These are phyloP conservation scores for Solanum aculeatissimum DNA, from an alignment of 305 asterid genomes.

Conservation along the genomic window DNA sequence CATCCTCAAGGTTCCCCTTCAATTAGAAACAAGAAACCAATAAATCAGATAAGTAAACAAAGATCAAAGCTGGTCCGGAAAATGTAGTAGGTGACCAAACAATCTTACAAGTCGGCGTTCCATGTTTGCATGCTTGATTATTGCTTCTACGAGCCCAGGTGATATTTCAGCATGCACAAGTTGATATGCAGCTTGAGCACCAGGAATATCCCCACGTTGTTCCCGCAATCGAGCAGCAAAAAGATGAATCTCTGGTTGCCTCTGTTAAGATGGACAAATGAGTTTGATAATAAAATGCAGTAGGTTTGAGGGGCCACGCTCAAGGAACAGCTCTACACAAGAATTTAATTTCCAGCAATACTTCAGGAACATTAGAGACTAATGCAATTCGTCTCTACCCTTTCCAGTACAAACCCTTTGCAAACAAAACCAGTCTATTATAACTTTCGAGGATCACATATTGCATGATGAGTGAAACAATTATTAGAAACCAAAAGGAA, in stretches of 20 bases:
- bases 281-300: not conserved
- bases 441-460: not conserved
- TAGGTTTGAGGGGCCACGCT: not conserved
- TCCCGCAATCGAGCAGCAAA: conserved; percentile 90
- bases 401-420: not conserved
- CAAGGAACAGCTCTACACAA: not conserved
- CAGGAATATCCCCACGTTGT: conserved; percentile 72
- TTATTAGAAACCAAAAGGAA: not conserved
- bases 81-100: not conserved
- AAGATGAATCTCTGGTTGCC: conserved; percentile 96
- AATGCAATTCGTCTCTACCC: not conserved
- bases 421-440: not conserved
- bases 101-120: conserved; percentile 70
- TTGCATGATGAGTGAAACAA: not conserved
- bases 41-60: not conserved
- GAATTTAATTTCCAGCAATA: not conserved
- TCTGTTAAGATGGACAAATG: conserved; percentile 34
- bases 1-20: conserved; percentile 84
- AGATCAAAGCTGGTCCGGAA: not conserved
- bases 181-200: conserved; percentile 92
- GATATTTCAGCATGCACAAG: conserved; percentile 87
- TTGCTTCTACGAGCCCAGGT: conserved; percentile 95
- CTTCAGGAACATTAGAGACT: not conserved
- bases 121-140: conserved; percentile 95
- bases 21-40: not conserved